A percentile compares a stretch with the other conserved stretches of the same genome.
These are phyloP conservation scores for Chaetomium sp. DNA, from an alignment of 2,329 filamentous ascomycete genomes.

Conservation along the genomic window DNA sequence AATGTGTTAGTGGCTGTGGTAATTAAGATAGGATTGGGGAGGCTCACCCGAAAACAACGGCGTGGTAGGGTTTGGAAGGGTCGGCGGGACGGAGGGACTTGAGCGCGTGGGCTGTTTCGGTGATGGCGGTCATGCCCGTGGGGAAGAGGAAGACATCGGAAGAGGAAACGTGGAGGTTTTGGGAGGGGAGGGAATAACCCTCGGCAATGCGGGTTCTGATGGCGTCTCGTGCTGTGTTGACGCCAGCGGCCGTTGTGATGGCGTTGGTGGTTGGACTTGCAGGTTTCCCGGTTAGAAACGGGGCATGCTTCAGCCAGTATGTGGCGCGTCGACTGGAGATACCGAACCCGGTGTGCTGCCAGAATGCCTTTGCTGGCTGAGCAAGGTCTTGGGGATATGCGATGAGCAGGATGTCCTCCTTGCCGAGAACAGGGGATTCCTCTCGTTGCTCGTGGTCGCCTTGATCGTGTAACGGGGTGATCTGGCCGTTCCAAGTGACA, in stretches of 20 bases:
- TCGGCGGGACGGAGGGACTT: background rate
- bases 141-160: slow-evolving; percentile 20
- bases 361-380: slow-evolving; percentile 15
- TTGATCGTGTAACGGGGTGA: background rate
- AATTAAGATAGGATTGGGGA: too few relatives aligned
- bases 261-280: too few relatives aligned
- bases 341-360: slow-evolving; percentile 23
- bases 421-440: background rate
- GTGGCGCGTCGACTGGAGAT: slow-evolving; percentile 20
- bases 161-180: background rate
- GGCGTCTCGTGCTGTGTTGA: background rate
- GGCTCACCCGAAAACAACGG: slow-evolving; percentile 17
- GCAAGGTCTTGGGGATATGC: slow-evolving; percentile 11
- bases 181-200: background rate
- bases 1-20: background rate
- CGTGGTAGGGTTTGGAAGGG: background rate
- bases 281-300: background rate
- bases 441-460: background rate
- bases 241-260: too few relatives aligned
- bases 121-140: slow-evolving; percentile 20
- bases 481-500: slow-evolving; percentile 8
- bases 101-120: slow-evolving; percentile 8
- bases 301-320: slow-evolving; percentile 14
- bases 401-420: slow-evolving; percentile 15
- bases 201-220: slow-evolving; percentile 8